Conservation (phyloP, 768 basidiomycete species). For the Suillus discolor region DNA sequence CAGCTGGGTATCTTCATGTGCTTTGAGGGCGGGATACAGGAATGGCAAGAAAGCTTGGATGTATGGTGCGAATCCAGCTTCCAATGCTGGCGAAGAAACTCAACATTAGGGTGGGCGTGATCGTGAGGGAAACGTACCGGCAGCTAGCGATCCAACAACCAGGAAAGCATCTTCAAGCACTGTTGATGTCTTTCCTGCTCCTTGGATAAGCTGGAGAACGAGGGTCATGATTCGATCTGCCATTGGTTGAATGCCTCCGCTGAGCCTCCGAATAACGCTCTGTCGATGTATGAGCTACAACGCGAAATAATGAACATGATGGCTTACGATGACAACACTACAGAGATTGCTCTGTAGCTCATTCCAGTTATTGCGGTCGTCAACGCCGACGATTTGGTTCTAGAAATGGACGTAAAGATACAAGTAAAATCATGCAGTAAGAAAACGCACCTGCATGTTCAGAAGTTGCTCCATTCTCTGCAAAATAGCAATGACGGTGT, state of each 20-base stretch:
- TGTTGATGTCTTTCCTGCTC: constrained; percentile 91
- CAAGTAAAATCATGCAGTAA: neutral
- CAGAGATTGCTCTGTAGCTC: constrained; percentile 96
- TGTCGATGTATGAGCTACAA: constrained; percentile 33
- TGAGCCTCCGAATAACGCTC: constrained; percentile 86
- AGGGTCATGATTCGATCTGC: constrained; percentile 96
- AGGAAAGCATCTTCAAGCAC: constrained; percentile 97
- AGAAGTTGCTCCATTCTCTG: constrained; percentile 89
- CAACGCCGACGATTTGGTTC: constrained; percentile 92
- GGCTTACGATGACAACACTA: constrained; percentile 80
- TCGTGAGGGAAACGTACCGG: constrained; percentile 45
- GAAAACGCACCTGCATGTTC: constrained; percentile 67
- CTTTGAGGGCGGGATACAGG: constrained; percentile 86
- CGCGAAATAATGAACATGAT: neutral
- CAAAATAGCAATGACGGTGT: constrained; percentile 80
- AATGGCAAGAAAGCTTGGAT: constrained; percentile 83
- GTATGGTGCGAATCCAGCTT: constrained; percentile 78
- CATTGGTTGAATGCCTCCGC: constrained; percentile 79
- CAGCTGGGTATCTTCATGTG: constrained; percentile 93
- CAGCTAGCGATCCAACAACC: constrained; percentile 84
- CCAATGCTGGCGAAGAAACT: constrained; percentile 57
- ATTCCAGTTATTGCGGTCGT: constrained; percentile 99
- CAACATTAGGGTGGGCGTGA: constrained; percentile 1
- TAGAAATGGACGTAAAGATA: constrained; percentile 30
- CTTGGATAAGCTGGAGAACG: constrained; percentile 79